Evolutionary conservation across 148 eudicot genomes (phyloP).

Genomic region (Amaranthus hypochondriacus): DNA sequence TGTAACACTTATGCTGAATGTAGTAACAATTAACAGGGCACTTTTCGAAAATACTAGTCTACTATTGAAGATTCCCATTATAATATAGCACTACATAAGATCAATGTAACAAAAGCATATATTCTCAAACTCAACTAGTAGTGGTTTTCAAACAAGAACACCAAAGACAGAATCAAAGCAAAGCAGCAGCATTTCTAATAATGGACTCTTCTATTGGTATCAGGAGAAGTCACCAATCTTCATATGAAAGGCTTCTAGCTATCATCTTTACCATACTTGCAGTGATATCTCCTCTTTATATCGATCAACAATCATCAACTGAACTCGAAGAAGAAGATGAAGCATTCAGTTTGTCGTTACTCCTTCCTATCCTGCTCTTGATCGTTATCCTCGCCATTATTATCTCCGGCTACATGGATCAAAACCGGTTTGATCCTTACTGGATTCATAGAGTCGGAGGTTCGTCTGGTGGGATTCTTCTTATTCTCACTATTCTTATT

Average conservation of each 20-base stretch:
- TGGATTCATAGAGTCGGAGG: conserved; percentile 88
- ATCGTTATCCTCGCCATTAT: conserved; percentile 49
- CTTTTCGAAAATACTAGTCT: not conserved
- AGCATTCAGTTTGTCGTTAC: conserved; percentile 22
- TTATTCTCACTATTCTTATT: conserved; percentile 50
- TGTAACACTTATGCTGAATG: too few species aligned
- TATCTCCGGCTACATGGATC: conserved; percentile 48
- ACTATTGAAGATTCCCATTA: conserved; percentile 10
- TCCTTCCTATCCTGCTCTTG: conserved; percentile 52
- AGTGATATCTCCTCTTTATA: conserved; percentile 64
- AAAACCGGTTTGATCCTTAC: conserved; percentile 58
- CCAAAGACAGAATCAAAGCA: not conserved
- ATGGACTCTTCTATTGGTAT: conserved; percentile 43
- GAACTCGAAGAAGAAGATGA: conserved; percentile 36
- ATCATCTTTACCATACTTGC: conserved; percentile 49
- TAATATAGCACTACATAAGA: not conserved
- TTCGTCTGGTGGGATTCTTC: conserved; percentile 66
- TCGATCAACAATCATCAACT: conserved; percentile 30
- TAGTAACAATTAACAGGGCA: conserved; percentile 1
- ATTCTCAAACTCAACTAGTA: not conserved
- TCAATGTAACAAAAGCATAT: not conserved
- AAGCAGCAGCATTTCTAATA: not conserved
- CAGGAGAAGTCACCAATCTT: conserved; percentile 32
- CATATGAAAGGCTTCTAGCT: conserved; percentile 41
- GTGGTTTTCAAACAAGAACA: not conserved